A percentile compares a stretch with the other conserved stretches of the same genome.
phyloP scores from a whole-genome alignment of 495 filamentous ascomycete species.

The Aspergillus cavernicola region DNA sequence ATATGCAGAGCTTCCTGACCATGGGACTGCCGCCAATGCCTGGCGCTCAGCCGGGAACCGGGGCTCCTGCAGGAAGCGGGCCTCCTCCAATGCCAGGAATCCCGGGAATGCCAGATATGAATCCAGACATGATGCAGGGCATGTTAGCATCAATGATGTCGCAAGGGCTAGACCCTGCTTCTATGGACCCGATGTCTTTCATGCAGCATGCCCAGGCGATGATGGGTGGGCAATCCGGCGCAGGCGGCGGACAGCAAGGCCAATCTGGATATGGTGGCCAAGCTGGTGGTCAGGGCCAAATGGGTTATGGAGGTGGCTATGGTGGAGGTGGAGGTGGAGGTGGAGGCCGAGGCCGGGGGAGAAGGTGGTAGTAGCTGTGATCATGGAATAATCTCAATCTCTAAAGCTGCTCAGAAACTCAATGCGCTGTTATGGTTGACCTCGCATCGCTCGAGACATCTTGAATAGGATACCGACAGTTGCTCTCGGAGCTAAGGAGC shows the following conservation, averaged over 20 bases:
- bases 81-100: conserved; percentile 58
- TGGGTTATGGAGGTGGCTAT: conserved; percentile 50
- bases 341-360: conserved; percentile 44
- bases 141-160: conserved; percentile 83
- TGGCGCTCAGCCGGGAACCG: conserved; percentile 48
- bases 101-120: conserved; percentile 68
- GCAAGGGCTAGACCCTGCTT: conserved; percentile 72
- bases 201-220: conserved; percentile 51
- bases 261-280: conserved; percentile 44
- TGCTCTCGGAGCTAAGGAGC: conserved; percentile 19
- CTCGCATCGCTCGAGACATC: not conserved
- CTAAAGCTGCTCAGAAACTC: not conserved
- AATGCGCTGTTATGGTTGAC: not conserved
- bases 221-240: conserved; percentile 46
- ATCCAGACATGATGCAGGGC: conserved; percentile 70
- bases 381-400: conserved; percentile 17
- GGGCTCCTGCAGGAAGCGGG: conserved; percentile 30
- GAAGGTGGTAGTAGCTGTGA: conserved; percentile 36
- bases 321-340: conserved; percentile 44
- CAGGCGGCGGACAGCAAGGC: conserved; percentile 35
- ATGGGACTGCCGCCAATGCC: conserved; percentile 74
- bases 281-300: conserved; percentile 41
- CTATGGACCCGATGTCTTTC: conserved; percentile 66
- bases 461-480: not conserved
- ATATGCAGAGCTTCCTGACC: conserved; percentile 78